Conservation (phyloP, 1,284 basidiomycete species). For the Ustilago loliicola region DNA sequence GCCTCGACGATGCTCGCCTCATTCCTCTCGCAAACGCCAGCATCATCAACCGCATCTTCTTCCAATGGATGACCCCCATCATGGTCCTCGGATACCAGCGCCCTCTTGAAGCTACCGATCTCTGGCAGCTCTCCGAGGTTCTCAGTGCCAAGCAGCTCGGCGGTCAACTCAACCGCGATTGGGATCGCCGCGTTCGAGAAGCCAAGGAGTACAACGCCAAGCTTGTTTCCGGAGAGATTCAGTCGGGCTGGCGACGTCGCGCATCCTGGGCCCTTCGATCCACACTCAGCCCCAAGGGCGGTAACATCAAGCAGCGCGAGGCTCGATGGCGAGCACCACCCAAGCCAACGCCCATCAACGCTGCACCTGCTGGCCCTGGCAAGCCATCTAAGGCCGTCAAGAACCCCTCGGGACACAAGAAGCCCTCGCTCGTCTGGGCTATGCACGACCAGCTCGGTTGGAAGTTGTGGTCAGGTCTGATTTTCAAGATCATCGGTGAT, state of each 20-base stretch:
- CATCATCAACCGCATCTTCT: conserved; percentile 75
- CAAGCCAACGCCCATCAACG: conserved; percentile 19
- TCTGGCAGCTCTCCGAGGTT: conserved; percentile 81
- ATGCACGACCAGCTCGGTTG: conserved; percentile 85
- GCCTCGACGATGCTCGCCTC: conserved; percentile 75
- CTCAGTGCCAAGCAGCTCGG: conserved; percentile 76
- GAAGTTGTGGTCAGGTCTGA: conserved; percentile 84
- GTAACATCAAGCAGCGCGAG: conserved; percentile 54
- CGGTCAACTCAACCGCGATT: conserved; percentile 76
- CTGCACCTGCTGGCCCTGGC: conserved; percentile 24
- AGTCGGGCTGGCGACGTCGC: conserved; percentile 74
- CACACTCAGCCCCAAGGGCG: conserved; percentile 42
- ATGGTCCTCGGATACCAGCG: conserved; percentile 79
- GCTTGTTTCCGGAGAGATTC: conserved; percentile 77
- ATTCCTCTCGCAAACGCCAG: conserved; percentile 75
- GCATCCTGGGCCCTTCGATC: conserved; percentile 75
- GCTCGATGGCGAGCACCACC: conserved; percentile 58
- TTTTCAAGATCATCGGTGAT: conserved; percentile 74
- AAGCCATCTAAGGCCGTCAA: conserved; percentile 39
- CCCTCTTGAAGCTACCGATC: conserved; percentile 83
- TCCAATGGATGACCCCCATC: conserved; percentile 82
- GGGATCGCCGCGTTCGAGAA: conserved; percentile 75
- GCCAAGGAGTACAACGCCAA: conserved; percentile 80
- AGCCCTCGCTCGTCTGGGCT: conserved; percentile 79
- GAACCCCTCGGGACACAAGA: conserved; percentile 54